Conservation (phyloP, 1,284 basidiomycete genomes). For the Cryptococcus amylolentus region DNA sequence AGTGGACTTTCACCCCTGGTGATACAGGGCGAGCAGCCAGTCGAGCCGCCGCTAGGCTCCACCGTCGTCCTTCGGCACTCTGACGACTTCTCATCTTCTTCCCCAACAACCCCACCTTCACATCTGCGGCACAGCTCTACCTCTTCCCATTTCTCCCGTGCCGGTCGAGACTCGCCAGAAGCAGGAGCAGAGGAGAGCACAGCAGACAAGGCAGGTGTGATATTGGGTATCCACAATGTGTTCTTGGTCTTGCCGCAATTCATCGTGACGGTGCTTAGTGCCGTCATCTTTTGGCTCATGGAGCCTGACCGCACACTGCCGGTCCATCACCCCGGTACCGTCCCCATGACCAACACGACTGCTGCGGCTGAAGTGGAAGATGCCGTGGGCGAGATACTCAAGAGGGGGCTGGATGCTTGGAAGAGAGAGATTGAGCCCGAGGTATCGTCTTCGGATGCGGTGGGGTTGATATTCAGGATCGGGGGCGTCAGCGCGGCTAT, state of each 20-base stretch:
- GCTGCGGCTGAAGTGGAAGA: slow-evolving; percentile 6
- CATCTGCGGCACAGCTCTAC: too few relatives aligned
- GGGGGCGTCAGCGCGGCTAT: slow-evolving; percentile 69
- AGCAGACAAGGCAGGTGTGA: slow-evolving; percentile 81
- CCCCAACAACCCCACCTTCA: too few relatives aligned
- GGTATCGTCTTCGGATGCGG: slow-evolving; percentile 53
- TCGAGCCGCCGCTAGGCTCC: slow-evolving; percentile 21
- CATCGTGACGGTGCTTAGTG: slow-evolving; percentile 52
- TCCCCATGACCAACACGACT: slow-evolving; percentile 18
- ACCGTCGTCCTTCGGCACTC: slow-evolving; percentile 41
- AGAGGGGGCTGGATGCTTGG: slow-evolving; percentile 4
- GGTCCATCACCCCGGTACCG: slow-evolving; percentile 24
- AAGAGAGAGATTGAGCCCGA: slow-evolving; percentile 5
- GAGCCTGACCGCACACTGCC: slow-evolving; percentile 43
- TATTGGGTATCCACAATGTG: slow-evolving; percentile 86
- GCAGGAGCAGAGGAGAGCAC: slow-evolving; percentile 44
- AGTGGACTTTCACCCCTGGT: slow-evolving; percentile 18
- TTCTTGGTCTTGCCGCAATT: slow-evolving; percentile 70
- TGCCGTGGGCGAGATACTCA: slow-evolving; percentile 2
- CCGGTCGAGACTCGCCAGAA: neutral
- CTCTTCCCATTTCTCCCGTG: neutral
- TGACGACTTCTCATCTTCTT: slow-evolving; percentile 14
- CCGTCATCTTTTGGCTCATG: slow-evolving; percentile 53
- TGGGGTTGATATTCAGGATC: slow-evolving; percentile 74
- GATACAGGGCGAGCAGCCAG: slow-evolving; percentile 13